These are phyloP conservation scores for Panicum virgatum DNA, from an alignment of 202 grass and related monocot genomes.

Conservation along the genomic window DNA sequence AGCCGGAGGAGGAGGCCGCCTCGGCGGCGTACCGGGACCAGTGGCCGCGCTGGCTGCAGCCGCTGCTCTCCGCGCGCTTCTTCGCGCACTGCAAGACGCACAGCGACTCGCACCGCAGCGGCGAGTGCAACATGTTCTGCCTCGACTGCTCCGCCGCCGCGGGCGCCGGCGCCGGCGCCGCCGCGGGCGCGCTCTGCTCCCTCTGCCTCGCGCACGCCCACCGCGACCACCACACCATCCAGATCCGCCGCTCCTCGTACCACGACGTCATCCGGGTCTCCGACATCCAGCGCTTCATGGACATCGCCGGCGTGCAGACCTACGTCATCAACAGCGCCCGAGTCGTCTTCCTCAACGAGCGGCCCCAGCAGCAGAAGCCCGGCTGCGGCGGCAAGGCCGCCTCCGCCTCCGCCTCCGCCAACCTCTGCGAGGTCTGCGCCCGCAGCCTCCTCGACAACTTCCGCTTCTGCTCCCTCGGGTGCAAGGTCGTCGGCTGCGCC, in stretches of 20 bases:
- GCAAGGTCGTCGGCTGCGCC: slow-evolving; percentile 82
- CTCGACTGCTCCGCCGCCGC: slow-evolving; percentile 70
- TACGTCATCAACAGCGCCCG: slow-evolving; percentile 99
- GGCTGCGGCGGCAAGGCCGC: slow-evolving; percentile 36
- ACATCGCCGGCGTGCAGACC: slow-evolving; percentile 89
- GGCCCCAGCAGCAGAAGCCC: slow-evolving; percentile 76
- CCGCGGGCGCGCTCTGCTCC: slow-evolving; percentile 81
- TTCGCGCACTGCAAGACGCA: slow-evolving; percentile 91
- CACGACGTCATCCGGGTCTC: slow-evolving; percentile 95
- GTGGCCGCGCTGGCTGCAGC: slow-evolving; percentile 84
- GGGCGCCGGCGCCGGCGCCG: slow-evolving; percentile 53
- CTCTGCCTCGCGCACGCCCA: slow-evolving; percentile 65
- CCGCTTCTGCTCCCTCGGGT: slow-evolving; percentile 96
- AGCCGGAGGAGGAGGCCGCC: slow-evolving; percentile 39
- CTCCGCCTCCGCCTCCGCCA: slow-evolving; percentile 38
- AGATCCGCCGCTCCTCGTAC: slow-evolving; percentile 97
- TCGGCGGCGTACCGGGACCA: slow-evolving; percentile 43
- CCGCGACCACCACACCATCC: slow-evolving; percentile 59
- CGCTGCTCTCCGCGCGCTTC: slow-evolving; percentile 76
- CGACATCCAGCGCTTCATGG: slow-evolving; percentile 90
- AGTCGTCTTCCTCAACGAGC: slow-evolving; percentile 97
- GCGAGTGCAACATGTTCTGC: slow-evolving; percentile 99
- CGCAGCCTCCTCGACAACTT: slow-evolving; percentile 97
- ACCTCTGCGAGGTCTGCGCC: slow-evolving; percentile 89
- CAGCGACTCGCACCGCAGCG: slow-evolving; percentile 75